Evolutionary conservation across 352 stramenopile species (phyloP), one percentile per base, ranked within the genome.

Genomic region (Globisporangium yorkense): DNA sequence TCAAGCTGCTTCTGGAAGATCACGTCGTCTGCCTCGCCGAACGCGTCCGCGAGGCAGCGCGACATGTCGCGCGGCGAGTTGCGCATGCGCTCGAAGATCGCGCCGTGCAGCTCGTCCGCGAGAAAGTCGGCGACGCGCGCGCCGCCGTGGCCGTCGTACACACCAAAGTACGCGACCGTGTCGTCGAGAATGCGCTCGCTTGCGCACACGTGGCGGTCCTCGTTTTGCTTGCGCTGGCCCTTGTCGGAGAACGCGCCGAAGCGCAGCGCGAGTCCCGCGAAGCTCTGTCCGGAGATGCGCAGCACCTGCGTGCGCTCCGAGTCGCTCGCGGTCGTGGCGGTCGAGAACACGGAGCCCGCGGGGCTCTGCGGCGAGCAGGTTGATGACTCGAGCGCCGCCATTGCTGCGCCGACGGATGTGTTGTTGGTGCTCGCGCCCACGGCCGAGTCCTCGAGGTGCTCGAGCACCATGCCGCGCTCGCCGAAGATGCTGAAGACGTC

Each of bases 401-500:
- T 20, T 65, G 44, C 29, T 59, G 20, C 18, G 16, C 24, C 24
- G 1, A 27, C 24, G 24, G 24, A 27, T 27, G 41, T n/a, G n/a
- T 37, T 72, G 41, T 39, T 33, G 49, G 53, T 27, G 65, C 65
- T 18, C 58, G 3, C 54, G 2, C 41, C 57, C 16, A 48, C 21
- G 9, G 45, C n/a, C 16, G 41, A 47, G 40, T 50, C 29, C 8
- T 74, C 62, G 12, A 62, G 45, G 41, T 63, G 51, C 51, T 90
- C 80, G 10, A 94, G 67, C 21, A 79, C 53, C 80, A 91, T 88
- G 48, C 84, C 84, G 50, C 66, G 77, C 55, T 94, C 84, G 21
- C 68, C 83, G 40, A 94, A 94, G 54, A 94, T 91, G 71, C 78
- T 92, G 55, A 94, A 92, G 44, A 94, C 84, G 60, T 94, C 84